Evolutionary conservation across 23 red algal species (phyloP).

Genomic region (Gracilaria caudata): DNA sequence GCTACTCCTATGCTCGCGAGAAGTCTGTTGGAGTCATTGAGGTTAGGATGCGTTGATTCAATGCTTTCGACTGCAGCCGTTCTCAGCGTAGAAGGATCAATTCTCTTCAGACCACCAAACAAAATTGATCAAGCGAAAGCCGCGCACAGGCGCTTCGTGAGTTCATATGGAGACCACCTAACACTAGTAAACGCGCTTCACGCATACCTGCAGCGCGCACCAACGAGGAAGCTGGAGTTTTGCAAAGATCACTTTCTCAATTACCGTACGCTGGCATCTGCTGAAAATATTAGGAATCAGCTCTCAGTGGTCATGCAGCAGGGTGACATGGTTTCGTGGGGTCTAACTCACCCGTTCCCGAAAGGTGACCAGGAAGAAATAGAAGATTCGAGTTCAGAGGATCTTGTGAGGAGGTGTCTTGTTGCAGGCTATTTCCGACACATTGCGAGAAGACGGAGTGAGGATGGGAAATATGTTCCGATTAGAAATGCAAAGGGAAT

Average conservation of each 20-base stretch:
- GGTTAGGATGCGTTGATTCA: constrained; percentile 54
- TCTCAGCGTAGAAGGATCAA: constrained; percentile 74
- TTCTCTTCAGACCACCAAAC: constrained; percentile 57
- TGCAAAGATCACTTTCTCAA: constrained; percentile 88
- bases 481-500: constrained; percentile 41
- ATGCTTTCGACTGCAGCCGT: constrained; percentile 77
- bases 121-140: constrained; percentile 51
- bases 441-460: constrained; percentile 45
- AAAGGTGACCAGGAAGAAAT: constrained; percentile 15
- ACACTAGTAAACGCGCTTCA: constrained; percentile 65
- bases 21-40: constrained; percentile 72
- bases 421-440: constrained; percentile 83
- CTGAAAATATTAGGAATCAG: constrained; percentile 66
- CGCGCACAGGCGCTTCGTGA: constrained; percentile 63
- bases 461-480: constrained; percentile 52
- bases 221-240: constrained; percentile 42
- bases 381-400: constrained; percentile 54
- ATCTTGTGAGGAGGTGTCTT: constrained; percentile 64
- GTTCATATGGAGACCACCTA: constrained; percentile 72
- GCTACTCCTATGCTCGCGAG: constrained; percentile 76
- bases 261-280: constrained; percentile 65
- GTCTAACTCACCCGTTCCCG: constrained; percentile 38
- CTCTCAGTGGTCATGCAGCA: constrained; percentile 52
- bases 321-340: constrained; percentile 53
- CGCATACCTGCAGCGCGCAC: constrained; percentile 46